Evolutionary conservation across 2,329 filamentous ascomycete species (phyloP).

Genomic region (Lithohypha guttulata): DNA sequence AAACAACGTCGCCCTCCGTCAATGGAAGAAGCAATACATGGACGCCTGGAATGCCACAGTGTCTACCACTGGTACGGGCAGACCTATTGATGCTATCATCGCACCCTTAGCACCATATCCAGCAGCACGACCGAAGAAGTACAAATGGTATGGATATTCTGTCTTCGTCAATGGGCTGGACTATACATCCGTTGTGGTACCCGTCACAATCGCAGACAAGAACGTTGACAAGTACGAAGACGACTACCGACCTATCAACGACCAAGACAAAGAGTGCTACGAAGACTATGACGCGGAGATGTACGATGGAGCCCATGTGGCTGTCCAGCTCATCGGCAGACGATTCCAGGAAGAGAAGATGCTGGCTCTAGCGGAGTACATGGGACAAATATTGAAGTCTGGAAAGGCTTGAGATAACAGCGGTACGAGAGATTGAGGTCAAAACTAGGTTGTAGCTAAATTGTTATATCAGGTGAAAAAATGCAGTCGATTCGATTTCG

Average conservation of each 20-base stretch:
- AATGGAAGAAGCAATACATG: conserved; percentile 48
- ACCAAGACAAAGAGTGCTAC: conserved; percentile 35
- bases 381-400: conserved; percentile 18
- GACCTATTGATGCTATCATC: conserved; percentile 44
- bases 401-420: too few species aligned
- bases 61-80: conserved; percentile 38
- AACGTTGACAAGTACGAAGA: conserved; percentile 28
- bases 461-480: too few species aligned
- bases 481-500: too few species aligned
- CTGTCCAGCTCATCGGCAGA: conserved; percentile 39
- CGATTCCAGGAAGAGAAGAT: conserved; percentile 44
- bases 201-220: conserved; percentile 35
- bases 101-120: conserved; percentile 33
- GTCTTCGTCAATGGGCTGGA: conserved; percentile 31
- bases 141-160: conserved; percentile 31
- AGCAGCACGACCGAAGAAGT: conserved; percentile 30
- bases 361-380: conserved; percentile 34
- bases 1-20: conserved; percentile 43
- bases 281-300: conserved; percentile 40
- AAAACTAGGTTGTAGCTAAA: too few species aligned
- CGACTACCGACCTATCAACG: conserved; percentile 31
- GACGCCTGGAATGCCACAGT: conserved; percentile 54
- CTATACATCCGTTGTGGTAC: conserved; percentile 35
- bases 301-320: conserved; percentile 40
- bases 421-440: too few species aligned